A percentile compares a stretch with the other conserved stretches of the same genome.
Evolutionary conservation across 1,139 yeast genomes (phyloP).

Genomic region (Pichia norvegensis): DNA sequence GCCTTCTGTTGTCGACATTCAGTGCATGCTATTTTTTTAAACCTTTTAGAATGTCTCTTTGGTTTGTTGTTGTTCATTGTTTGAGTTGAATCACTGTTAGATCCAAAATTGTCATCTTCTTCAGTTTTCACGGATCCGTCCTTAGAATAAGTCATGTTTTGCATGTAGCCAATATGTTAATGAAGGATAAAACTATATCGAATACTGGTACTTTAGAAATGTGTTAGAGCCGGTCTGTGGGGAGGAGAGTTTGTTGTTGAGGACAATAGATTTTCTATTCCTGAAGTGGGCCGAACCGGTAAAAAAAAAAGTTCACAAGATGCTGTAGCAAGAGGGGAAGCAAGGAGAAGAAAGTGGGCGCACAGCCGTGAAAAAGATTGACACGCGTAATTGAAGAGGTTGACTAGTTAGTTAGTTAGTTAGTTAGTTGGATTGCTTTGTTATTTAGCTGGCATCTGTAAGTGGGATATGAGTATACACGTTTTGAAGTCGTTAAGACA

Average conservation of each 20-base stretch:
- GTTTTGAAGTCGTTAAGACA: conserved; percentile 17
- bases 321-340: too few relatives aligned
- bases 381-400: too few relatives aligned
- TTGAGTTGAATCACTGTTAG: neutral
- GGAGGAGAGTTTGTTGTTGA: too few relatives aligned
- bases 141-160: neutral
- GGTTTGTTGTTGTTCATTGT: neutral
- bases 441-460: too few relatives aligned
- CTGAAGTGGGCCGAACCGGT: neutral
- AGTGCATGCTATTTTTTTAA: conserved; percentile 77
- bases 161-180: too few relatives aligned
- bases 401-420: too few relatives aligned
- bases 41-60: conserved; percentile 6
- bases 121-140: neutral
- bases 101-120: neutral
- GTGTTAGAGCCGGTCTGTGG: too few relatives aligned
- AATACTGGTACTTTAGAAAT: too few relatives aligned
- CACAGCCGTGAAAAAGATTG: neutral
- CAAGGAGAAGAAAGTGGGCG: neutral
- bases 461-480: conserved; percentile 14
- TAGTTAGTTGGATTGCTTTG: too few relatives aligned
- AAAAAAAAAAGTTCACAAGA: too few relatives aligned
- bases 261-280: too few relatives aligned
- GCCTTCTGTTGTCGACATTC: conserved; percentile 95
- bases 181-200: too few relatives aligned